Evolutionary conservation across 768 basidiomycete species (phyloP).

Genomic region (Hirschioporus abietinus): DNA sequence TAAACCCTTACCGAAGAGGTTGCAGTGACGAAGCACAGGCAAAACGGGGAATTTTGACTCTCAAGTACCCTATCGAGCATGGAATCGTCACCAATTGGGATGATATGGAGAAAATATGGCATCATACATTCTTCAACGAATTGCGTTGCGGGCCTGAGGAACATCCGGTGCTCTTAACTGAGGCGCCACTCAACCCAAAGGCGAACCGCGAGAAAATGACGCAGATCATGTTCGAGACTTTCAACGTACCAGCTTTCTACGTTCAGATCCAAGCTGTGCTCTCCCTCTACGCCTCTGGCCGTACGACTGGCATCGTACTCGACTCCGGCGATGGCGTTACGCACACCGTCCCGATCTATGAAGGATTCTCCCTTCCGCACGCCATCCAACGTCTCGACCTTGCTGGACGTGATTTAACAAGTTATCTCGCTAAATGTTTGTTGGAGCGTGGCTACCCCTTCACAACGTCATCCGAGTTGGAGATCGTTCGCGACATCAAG

Average conservation of each 20-base stretch:
- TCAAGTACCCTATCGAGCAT: constrained; percentile 93
- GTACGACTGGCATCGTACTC: constrained; percentile 91
- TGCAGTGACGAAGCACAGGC: constrained; percentile 84
- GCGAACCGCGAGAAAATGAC: constrained; percentile 73
- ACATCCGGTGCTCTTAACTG: constrained; percentile 67
- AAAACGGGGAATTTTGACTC: constrained; percentile 89
- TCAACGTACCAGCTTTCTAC: constrained; percentile 71
- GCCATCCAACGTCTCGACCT: constrained; percentile 90
- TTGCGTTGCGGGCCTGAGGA: constrained; percentile 75
- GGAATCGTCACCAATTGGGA: constrained; percentile 98
- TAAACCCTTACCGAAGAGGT: constrained; percentile 16
- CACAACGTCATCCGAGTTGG: constrained; percentile 89
- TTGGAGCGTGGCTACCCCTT: constrained; percentile 92
- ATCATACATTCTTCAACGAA: constrained; percentile 85
- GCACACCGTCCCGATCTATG: constrained; percentile 96
- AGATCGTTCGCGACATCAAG: constrained; percentile 97
- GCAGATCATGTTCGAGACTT: no score
- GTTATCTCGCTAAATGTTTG: constrained; percentile 75
- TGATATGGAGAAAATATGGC: constrained; percentile 98
- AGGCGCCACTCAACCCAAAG: constrained; percentile 71
- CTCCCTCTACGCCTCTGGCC: constrained; percentile 86
- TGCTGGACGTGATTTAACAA: no score
- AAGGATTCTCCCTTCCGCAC: constrained; percentile 89
- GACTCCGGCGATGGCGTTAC: no score
- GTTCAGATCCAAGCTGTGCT: constrained; percentile 71